Percentiles rank a stretch among this genome's conserved stretches.
Conservation (phyloP, 2,329 filamentous ascomycete genomes). For the Ophiostoma sp. region DNA sequence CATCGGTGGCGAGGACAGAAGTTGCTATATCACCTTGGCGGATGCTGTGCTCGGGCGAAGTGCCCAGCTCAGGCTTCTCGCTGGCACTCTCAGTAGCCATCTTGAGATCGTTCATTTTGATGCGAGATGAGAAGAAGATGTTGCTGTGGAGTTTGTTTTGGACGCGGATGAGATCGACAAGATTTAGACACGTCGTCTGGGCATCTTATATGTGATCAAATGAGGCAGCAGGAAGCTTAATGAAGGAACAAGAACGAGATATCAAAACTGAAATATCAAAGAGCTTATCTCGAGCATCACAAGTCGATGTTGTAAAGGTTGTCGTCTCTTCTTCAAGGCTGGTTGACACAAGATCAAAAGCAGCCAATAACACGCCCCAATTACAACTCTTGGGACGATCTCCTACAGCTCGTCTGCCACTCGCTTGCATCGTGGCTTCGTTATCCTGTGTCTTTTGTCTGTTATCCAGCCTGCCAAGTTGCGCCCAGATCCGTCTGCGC, state of each 20-base stretch:
- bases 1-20: not conserved
- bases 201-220: not conserved
- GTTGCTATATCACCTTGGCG: not conserved
- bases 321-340: not conserved
- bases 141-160: not conserved
- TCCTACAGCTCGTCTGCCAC: not conserved
- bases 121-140: not conserved
- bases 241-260: not conserved
- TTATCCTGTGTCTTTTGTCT: not conserved
- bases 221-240: not conserved
- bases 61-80: not conserved
- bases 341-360: not conserved
- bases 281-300: constrained; percentile 12
- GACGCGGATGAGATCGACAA: not conserved
- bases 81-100: constrained; percentile 7
- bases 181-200: not conserved
- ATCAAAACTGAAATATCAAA: not conserved
- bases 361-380: not conserved
- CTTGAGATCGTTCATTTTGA: constrained; percentile 12
- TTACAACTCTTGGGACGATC: not conserved
- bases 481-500: constrained; percentile 7
- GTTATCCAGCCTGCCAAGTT: not conserved
- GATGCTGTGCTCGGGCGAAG: constrained; percentile 17
- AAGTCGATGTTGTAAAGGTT: not conserved
- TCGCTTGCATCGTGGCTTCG: not conserved